phyloP scores from a whole-genome alignment of 2,329 filamentous ascomycete genomes.

The Apiospora arundinis region DNA sequence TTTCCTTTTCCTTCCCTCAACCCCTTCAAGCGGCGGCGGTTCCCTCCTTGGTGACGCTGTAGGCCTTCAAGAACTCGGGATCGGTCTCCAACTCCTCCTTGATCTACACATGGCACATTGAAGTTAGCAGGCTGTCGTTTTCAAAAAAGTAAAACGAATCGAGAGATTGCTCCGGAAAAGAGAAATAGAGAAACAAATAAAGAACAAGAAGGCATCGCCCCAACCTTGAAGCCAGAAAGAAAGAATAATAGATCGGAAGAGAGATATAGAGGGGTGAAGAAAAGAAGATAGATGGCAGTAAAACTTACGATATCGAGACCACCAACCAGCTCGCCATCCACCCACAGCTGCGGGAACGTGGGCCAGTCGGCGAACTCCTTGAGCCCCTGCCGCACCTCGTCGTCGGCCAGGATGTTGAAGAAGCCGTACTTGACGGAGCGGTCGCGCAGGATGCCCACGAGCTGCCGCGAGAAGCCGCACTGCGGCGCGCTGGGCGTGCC shows the following conservation, averaged over 20 bases:
- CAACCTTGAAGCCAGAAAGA: too few species aligned
- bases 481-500: constrained; percentile 87
- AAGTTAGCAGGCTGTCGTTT: neutral
- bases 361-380: constrained; percentile 99
- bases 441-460: constrained; percentile 86
- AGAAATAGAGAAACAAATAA: too few species aligned
- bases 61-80: constrained; percentile 80
- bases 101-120: constrained; percentile 60
- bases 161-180: too few species aligned
- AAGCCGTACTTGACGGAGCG: constrained; percentile 95
- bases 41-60: constrained; percentile 58
- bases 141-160: too few species aligned
- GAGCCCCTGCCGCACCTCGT: constrained; percentile 93
- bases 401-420: constrained; percentile 98
- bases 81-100: constrained; percentile 92
- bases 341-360: constrained; percentile 94
- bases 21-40: constrained; percentile 42
- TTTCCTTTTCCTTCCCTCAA: neutral
- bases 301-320: constrained; percentile 90
- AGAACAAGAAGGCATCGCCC: too few species aligned
- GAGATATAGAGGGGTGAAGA: neutral
- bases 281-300: neutral
- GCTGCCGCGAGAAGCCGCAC: constrained; percentile 91
- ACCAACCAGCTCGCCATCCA: constrained; percentile 87
- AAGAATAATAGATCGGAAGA: too few species aligned